Conservation (phyloP, 148 eudicot species). For the Camellia japonica region DNA sequence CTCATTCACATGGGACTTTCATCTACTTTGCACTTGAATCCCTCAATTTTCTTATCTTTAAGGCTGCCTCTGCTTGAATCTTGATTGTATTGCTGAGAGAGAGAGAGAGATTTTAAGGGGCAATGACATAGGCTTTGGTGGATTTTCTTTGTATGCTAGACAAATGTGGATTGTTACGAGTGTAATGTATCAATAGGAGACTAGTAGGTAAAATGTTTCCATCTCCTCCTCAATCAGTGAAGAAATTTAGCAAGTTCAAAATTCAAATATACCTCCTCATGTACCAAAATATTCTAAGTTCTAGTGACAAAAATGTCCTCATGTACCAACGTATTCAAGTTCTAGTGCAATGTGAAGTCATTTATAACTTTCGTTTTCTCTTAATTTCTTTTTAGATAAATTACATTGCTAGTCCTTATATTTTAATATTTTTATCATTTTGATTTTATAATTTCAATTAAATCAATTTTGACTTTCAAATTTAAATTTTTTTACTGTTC, state of each 20-base stretch:
- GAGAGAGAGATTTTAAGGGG: not conserved
- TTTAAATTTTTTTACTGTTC: too few species aligned
- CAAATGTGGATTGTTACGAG: not conserved
- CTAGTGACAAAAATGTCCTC: too few species aligned
- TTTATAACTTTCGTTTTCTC: too few species aligned
- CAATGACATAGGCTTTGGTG: not conserved
- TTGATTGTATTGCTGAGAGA: not conserved
- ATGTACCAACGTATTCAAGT: too few species aligned
- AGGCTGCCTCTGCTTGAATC: slow-evolving; percentile 45
- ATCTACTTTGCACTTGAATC: slow-evolving; percentile 78
- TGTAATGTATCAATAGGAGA: not conserved
- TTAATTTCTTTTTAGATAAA: too few species aligned
- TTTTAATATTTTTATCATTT: too few species aligned
- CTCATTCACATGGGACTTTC: slow-evolving; percentile 73
- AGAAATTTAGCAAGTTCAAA: not conserved
- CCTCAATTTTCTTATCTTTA: slow-evolving; percentile 84
- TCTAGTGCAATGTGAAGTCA: too few species aligned
- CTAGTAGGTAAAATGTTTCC: not conserved
- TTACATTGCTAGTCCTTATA: too few species aligned
- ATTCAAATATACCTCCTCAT: not conserved
- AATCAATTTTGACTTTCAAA: too few species aligned
- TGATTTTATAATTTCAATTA: too few species aligned
- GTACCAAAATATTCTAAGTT: too few species aligned
- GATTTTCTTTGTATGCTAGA: too few species aligned
- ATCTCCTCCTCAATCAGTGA: not conserved